These are phyloP conservation scores for Diaporthe longicolla DNA, from an alignment of 2,329 filamentous ascomycete species.

Conservation along the genomic window DNA sequence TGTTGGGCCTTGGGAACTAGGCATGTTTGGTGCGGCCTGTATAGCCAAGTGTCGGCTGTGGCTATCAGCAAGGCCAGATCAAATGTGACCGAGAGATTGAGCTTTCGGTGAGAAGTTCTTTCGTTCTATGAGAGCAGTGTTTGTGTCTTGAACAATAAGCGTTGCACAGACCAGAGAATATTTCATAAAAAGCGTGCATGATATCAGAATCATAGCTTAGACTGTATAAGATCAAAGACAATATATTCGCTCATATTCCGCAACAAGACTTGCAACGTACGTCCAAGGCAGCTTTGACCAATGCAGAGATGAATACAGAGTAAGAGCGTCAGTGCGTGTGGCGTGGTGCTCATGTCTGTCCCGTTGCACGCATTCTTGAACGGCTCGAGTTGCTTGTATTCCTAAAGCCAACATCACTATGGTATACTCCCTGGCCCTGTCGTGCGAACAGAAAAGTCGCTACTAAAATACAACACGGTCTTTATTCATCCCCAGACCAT, in stretches of 20 bases:
- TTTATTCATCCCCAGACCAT: neutral
- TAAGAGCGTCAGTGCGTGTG: too few species aligned
- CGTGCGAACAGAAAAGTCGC: neutral
- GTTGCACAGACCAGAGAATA: neutral
- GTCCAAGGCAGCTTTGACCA: neutral
- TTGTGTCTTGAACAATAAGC: neutral
- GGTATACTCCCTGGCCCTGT: neutral
- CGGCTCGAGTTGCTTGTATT: neutral
- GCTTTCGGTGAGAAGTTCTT: constrained; percentile 3
- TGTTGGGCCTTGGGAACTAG: constrained; percentile 60
- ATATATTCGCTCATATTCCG: neutral
- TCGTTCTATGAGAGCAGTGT: neutral
- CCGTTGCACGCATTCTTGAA: neutral
- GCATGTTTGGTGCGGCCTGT: neutral
- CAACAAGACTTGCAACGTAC: neutral
- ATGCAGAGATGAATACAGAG: neutral
- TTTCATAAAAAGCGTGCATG: neutral
- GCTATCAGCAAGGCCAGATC: neutral
- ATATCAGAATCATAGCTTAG: neutral
- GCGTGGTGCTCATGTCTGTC: too few species aligned
- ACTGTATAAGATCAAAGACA: neutral
- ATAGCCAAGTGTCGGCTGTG: neutral
- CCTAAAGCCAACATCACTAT: neutral
- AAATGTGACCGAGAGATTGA: neutral
- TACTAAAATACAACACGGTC: neutral